A percentile compares a stretch with the other conserved stretches of the same genome.
These are phyloP conservation scores for Hysterium pulicare DNA, from an alignment of 2,329 filamentous ascomycete genomes.

Conservation along the genomic window DNA sequence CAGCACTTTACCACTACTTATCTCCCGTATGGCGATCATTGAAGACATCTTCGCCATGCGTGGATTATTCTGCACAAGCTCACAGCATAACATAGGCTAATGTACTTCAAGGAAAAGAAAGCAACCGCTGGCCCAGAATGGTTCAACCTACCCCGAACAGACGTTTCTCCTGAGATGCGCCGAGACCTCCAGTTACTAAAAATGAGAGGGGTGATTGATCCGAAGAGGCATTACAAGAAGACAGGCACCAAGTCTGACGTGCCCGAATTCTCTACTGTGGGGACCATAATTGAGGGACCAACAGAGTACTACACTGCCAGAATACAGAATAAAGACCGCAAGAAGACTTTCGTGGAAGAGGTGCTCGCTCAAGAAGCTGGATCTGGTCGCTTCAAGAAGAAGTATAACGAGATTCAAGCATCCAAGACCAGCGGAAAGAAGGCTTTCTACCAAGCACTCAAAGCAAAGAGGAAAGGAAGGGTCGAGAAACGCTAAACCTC, in stretches of 20 bases:
- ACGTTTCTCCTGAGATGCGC: constrained; percentile 80
- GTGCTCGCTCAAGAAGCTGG: constrained; percentile 66
- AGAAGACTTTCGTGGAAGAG: constrained; percentile 82
- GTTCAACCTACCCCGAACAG: constrained; percentile 84
- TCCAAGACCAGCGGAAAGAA: constrained; percentile 86
- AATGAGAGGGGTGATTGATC: constrained; percentile 84
- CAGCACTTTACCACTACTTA: too few relatives aligned
- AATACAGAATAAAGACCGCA: constrained; percentile 81
- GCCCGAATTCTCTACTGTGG: constrained; percentile 84
- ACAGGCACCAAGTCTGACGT: constrained; percentile 65
- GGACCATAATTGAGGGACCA: constrained; percentile 81
- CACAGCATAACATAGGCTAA: constrained; percentile 19
- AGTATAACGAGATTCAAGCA: constrained; percentile 81
- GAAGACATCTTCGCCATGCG: too few relatives aligned
- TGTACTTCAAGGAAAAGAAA: constrained; percentile 50
- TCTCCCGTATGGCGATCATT: too few relatives aligned
- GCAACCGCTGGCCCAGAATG: constrained; percentile 74
- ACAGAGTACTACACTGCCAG: constrained; percentile 82
- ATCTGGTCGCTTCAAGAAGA: constrained; percentile 73
- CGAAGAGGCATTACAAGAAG: constrained; percentile 90
- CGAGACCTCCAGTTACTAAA: constrained; percentile 84
- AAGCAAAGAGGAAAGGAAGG: constrained; percentile 52
- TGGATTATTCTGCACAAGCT: too few relatives aligned
- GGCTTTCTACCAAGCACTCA: constrained; percentile 78
- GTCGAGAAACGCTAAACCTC: constrained; percentile 31